Evolutionary conservation across 2,329 filamentous ascomycete species (phyloP), one percentile per base, ranked within the genome.

Genomic region (Trichoderma koningiopsis): DNA sequence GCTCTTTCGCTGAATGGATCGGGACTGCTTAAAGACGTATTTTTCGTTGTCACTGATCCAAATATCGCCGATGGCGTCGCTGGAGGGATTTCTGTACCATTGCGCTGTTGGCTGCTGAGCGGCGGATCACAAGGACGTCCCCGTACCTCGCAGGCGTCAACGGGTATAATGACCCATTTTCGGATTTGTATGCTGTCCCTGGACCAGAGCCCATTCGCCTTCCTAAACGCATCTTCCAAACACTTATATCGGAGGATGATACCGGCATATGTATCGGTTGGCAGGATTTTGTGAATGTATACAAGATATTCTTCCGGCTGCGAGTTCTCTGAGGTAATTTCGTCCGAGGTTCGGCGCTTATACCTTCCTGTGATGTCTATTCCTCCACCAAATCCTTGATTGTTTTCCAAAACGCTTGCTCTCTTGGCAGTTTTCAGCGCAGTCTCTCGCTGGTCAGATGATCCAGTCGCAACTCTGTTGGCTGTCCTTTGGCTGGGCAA

Each of bases 131-230:
- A 89, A 19, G 87, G 86, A 62, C 89, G 87, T 35, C 95, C 94
- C 76, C 94, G 96, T 53, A 94, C 85, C 53, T 91, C 90, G 78
- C 95, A 98, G 52, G 93, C 91, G 78, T 97, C 94, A 5, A 98
- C 93, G 0, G 96, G 96, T 64, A 99, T 83, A 10, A 94, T 86
- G 19, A 99, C 86, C 72, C 88, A 90, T 75, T 92, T 92, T 70
- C 94, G 89, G 59, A 90, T 88, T 78, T 97, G 95, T 43, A 98
- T 91, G 72, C 89, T 93, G 77, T 98, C 96, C 72, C 94, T 93
- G 7, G 94, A 93, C 96, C 96, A 99, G 76, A 99, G 89, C 13
- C 96, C 89, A 78, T 99, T 99, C 49, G 93, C 90, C 77, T 92
- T 96, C 70, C 93, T 87, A 73, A 99, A 90, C 2, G 91, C 87